A percentile compares a stretch with the other conserved stretches of the same genome.
phyloP scores from a whole-genome alignment of 257 asterid genomes.

The Echites panduratus region DNA sequence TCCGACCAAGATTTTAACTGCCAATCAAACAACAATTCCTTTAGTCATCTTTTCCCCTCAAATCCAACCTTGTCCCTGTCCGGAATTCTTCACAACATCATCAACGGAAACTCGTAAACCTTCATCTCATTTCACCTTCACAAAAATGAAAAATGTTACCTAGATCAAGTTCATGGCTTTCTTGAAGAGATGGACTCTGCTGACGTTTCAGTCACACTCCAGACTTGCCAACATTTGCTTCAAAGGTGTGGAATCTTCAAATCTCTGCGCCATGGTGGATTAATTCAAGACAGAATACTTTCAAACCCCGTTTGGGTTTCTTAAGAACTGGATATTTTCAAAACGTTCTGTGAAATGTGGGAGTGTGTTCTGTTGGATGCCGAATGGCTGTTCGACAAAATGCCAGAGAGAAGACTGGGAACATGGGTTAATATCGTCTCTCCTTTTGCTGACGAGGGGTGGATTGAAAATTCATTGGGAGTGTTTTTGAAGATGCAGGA shows the following conservation, averaged over 20 bases:
- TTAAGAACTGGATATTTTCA: slow-evolving; percentile 20
- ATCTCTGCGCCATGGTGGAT: slow-evolving; percentile 33
- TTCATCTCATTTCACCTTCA: slow-evolving; percentile 42
- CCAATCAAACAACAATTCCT: slow-evolving; percentile 35
- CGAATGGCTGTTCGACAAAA: slow-evolving; percentile 40
- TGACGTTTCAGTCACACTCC: slow-evolving; percentile 30
- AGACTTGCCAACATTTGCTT: slow-evolving; percentile 39
- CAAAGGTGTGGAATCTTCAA: slow-evolving; percentile 33
- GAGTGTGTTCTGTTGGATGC: slow-evolving; percentile 26
- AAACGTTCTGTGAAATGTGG: slow-evolving; percentile 40
- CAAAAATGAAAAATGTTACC: slow-evolving; percentile 32
- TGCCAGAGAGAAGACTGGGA: slow-evolving; percentile 28
- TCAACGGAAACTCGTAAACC: slow-evolving; percentile 38
- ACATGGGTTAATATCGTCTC: slow-evolving; percentile 42
- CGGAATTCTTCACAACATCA: slow-evolving; percentile 17
- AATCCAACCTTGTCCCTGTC: slow-evolving; percentile 17
- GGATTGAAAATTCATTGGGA: slow-evolving; percentile 23
- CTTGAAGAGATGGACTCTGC: slow-evolving; percentile 41
- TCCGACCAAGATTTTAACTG: slow-evolving; percentile 14
- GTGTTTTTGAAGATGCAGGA: slow-evolving; percentile 24
- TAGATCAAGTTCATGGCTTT: slow-evolving; percentile 43
- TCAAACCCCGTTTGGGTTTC: slow-evolving; percentile 26
- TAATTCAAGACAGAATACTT: slow-evolving; percentile 26
- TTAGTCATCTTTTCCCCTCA: slow-evolving; percentile 43
- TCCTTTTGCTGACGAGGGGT: slow-evolving; percentile 39